phyloP scores from a whole-genome alignment of 2,329 filamentous ascomycete species.

The Akanthomyces lecanii region DNA sequence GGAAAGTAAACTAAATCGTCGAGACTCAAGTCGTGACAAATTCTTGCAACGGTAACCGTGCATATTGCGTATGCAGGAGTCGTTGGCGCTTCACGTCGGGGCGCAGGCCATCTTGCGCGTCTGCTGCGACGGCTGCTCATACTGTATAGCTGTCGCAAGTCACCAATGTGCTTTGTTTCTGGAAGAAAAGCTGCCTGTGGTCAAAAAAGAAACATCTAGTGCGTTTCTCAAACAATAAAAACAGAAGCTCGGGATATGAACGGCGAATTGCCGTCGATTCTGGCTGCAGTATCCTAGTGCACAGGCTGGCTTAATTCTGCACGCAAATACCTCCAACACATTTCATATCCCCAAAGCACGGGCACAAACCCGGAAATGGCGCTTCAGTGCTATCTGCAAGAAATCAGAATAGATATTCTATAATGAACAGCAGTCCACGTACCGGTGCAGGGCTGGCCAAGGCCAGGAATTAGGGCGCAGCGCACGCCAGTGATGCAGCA shows the following conservation, averaged over 20 bases:
- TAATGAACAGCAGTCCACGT: neutral
- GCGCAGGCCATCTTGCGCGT: neutral
- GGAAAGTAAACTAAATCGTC: neutral
- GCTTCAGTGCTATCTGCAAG: neutral
- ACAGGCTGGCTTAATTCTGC: neutral
- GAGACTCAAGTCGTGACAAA: neutral
- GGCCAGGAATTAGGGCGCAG: neutral
- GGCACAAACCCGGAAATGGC: conserved; percentile 7
- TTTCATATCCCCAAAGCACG: neutral
- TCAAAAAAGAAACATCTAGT: no score
- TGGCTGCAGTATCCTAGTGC: no score
- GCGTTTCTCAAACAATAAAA: no score
- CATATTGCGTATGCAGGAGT: neutral
- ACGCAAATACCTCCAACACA: neutral
- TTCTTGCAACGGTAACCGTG: neutral
- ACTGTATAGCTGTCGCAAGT: neutral
- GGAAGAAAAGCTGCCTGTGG: no score
- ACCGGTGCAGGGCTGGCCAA: conserved; percentile 6
- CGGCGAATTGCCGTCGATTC: neutral
- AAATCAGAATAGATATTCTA: neutral
- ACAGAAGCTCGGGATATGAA: neutral
- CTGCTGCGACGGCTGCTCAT: neutral
- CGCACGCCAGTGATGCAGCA: conserved; percentile 4
- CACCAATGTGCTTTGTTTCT: neutral
- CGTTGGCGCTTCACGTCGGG: neutral